phyloP scores from a whole-genome alignment of 371 early-diverging fungal genomes.

The Funneliformis caledonium region DNA sequence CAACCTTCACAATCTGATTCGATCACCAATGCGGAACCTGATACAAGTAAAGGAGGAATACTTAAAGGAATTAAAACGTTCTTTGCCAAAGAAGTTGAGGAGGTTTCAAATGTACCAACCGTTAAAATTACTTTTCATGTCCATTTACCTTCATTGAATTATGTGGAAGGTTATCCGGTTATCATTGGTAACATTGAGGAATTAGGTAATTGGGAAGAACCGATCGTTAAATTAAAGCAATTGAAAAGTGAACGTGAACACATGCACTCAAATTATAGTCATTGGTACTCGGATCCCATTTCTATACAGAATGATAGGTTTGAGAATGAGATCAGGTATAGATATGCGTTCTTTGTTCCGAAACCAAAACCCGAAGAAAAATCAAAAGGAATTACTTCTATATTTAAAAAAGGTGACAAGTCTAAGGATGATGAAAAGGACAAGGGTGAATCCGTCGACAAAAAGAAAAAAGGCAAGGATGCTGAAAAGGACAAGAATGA shows the following conservation, averaged over 20 bases:
- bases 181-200: conserved; percentile 19
- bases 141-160: not conserved
- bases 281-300: conserved; percentile 35
- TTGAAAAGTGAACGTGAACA: not conserved
- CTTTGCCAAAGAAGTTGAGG: conserved; percentile 12
- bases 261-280: not conserved
- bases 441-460: not conserved
- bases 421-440: not conserved
- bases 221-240: conserved; percentile 25
- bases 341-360: conserved; percentile 8
- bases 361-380: no score
- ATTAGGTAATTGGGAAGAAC: conserved; percentile 29
- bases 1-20: not conserved
- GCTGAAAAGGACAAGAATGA: not conserved
- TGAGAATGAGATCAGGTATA: conserved; percentile 4
- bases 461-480: not conserved
- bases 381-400: not conserved
- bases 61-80: not conserved
- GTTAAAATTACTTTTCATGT: conserved; percentile 21
- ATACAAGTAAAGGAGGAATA: not conserved
- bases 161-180: not conserved
- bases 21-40: not conserved
- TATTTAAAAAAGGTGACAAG: no score
- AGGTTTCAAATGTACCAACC: not conserved
- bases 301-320: conserved; percentile 3